Conservation (phyloP, 495 filamentous ascomycete genomes). For the Sordaria brevicollis region DNA sequence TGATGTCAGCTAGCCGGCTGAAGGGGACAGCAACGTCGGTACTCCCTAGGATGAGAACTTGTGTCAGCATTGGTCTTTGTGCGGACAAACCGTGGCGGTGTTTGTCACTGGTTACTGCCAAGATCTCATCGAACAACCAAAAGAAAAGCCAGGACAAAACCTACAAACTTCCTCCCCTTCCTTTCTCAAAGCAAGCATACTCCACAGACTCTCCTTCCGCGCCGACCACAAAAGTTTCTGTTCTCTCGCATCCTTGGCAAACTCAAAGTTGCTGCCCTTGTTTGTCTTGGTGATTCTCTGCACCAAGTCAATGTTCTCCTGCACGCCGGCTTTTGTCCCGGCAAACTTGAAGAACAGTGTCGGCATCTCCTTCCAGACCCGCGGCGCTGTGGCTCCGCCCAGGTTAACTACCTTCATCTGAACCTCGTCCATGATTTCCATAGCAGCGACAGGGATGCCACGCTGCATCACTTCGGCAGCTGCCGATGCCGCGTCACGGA, state of each 20-base stretch:
- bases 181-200: conserved; percentile 57
- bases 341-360: conserved; percentile 82
- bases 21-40: conserved; percentile 90
- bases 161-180: conserved; percentile 49
- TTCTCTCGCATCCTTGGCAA: conserved; percentile 57
- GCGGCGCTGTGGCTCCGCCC: conserved; percentile 52
- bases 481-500: conserved; percentile 60
- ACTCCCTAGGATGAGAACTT: conserved; percentile 30
- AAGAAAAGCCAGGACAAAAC: conserved; percentile 7
- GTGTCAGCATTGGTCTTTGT: background rate
- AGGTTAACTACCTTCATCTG: conserved; percentile 73
- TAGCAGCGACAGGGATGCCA: conserved; percentile 64
- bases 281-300: conserved; percentile 52
- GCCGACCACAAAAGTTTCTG: conserved; percentile 66
- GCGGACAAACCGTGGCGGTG: background rate
- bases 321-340: conserved; percentile 58
- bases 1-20: conserved; percentile 76
- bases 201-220: conserved; percentile 66
- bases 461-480: conserved; percentile 61
- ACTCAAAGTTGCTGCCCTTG: conserved; percentile 60
- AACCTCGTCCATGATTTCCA: conserved; percentile 79
- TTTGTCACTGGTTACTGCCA: background rate
- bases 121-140: background rate
- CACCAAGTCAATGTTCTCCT: conserved; percentile 57
- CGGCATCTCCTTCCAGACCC: conserved; percentile 64